These are phyloP conservation scores for Wickerhamiella spandovensis DNA, from an alignment of 805 yeast genomes.

Conservation along the genomic window DNA sequence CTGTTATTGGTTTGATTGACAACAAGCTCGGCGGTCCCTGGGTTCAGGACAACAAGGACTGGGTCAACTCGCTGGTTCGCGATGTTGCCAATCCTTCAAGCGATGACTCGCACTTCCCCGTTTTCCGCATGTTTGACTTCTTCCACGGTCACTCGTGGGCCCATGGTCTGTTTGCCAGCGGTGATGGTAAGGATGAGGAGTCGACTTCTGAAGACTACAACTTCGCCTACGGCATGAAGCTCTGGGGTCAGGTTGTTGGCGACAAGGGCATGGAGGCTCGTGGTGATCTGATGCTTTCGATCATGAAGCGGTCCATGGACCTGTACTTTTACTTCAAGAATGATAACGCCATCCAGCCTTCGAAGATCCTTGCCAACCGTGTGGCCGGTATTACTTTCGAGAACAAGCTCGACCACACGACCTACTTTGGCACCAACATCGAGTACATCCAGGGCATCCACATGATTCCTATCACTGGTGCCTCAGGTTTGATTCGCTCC, in stretches of 20 bases:
- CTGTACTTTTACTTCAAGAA: constrained; percentile 39
- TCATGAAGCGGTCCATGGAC: constrained; percentile 42
- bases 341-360: constrained; percentile 42
- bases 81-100: constrained; percentile 55
- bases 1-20: constrained; percentile 57
- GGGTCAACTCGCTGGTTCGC: constrained; percentile 49
- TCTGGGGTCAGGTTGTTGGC: constrained; percentile 53
- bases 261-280: constrained; percentile 43
- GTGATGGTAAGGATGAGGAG: constrained; percentile 64
- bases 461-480: constrained; percentile 63
- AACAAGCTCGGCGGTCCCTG: constrained; percentile 36
- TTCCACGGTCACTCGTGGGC: constrained; percentile 74
- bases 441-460: constrained; percentile 73
- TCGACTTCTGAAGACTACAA: constrained; percentile 62
- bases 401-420: constrained; percentile 60
- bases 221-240: constrained; percentile 55
- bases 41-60: constrained; percentile 35
- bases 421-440: constrained; percentile 51
- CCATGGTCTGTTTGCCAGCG: constrained; percentile 47
- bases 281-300: constrained; percentile 47
- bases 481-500: constrained; percentile 40
- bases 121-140: constrained; percentile 57
- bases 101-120: constrained; percentile 46
- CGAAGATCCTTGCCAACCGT: constrained; percentile 41
- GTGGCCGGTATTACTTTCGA: constrained; percentile 71